phyloP scores from a whole-genome alignment of 2,329 filamentous ascomycete species.

The Coniochaeta ligniaria region DNA sequence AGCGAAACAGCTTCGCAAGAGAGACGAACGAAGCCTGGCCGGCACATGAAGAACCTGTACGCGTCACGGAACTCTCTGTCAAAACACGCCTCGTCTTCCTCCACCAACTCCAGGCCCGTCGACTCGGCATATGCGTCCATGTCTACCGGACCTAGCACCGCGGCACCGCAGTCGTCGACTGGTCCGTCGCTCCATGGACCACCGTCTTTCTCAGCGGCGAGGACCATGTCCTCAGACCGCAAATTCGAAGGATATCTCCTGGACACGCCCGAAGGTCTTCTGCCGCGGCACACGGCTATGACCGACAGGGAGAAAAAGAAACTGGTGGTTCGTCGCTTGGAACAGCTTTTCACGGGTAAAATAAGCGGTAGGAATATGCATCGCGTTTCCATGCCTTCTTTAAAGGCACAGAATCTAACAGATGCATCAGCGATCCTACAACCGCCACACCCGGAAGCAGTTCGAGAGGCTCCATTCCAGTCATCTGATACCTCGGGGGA shows the following conservation, averaged over 20 bases:
- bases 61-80: conserved; percentile 35
- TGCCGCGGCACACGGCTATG: conserved; percentile 55
- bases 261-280: conserved; percentile 63
- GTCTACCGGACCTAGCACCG: conserved; percentile 32
- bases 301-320: conserved; percentile 71
- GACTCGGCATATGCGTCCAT: conserved; percentile 65
- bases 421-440: conserved; percentile 5
- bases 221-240: conserved; percentile 39
- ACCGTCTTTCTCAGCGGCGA: conserved; percentile 4
- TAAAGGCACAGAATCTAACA: conserved; percentile 4
- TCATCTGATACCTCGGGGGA: neutral
- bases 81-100: conserved; percentile 45
- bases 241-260: conserved; percentile 64
- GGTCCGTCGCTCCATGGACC: conserved; percentile 9
- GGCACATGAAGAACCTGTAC: conserved; percentile 31
- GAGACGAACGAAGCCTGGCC: conserved; percentile 26
- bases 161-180: conserved; percentile 30
- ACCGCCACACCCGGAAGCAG: conserved; percentile 20
- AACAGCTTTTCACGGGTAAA: conserved; percentile 77
- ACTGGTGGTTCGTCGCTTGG: conserved; percentile 66
- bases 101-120: conserved; percentile 46
- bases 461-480: conserved; percentile 43
- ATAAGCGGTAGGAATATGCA: conserved; percentile 32
- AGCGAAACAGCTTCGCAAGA: conserved; percentile 32
- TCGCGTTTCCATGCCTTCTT: conserved; percentile 10